These are phyloP conservation scores for Phytophthora brassicae DNA, from an alignment of 352 stramenopile species.

Conservation along the genomic window DNA sequence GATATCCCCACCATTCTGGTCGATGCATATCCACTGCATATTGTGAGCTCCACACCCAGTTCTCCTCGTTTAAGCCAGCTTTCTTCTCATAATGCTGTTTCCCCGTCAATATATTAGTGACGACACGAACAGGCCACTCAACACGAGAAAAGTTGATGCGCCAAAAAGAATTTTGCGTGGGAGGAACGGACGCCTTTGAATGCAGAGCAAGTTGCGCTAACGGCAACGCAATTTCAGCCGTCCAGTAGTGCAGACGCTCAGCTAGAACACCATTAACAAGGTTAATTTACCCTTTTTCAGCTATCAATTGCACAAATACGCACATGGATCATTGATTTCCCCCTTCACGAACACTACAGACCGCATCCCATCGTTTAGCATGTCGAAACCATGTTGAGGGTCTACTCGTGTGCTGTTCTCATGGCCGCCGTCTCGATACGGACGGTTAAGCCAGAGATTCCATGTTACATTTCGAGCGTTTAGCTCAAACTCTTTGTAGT, in stretches of 20 bases:
- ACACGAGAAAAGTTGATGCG: slow-evolving; percentile 90
- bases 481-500: slow-evolving; percentile 92
- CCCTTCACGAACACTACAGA: slow-evolving; percentile 61
- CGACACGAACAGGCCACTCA: slow-evolving; percentile 62
- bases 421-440: slow-evolving; percentile 78
- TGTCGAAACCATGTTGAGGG: slow-evolving; percentile 64
- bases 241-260: slow-evolving; percentile 72
- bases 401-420: slow-evolving; percentile 85
- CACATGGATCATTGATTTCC: slow-evolving; percentile 58
- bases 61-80: slow-evolving; percentile 48
- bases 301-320: slow-evolving; percentile 1
- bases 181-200: slow-evolving; percentile 40
- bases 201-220: slow-evolving; percentile 55
- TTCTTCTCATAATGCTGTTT: slow-evolving; percentile 57
- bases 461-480: slow-evolving; percentile 89
- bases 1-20: slow-evolving; percentile 88
- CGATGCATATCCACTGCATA: slow-evolving; percentile 86
- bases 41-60: slow-evolving; percentile 91
- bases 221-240: slow-evolving; percentile 77
- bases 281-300: not conserved
- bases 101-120: slow-evolving; percentile 9
- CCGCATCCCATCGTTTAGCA: slow-evolving; percentile 49
- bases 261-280: slow-evolving; percentile 10
- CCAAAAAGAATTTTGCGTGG: slow-evolving; percentile 49
- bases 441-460: slow-evolving; percentile 88